Conservation (phyloP, 2,329 filamentous ascomycete genomes). For the Dactylellina parvicollis region DNA sequence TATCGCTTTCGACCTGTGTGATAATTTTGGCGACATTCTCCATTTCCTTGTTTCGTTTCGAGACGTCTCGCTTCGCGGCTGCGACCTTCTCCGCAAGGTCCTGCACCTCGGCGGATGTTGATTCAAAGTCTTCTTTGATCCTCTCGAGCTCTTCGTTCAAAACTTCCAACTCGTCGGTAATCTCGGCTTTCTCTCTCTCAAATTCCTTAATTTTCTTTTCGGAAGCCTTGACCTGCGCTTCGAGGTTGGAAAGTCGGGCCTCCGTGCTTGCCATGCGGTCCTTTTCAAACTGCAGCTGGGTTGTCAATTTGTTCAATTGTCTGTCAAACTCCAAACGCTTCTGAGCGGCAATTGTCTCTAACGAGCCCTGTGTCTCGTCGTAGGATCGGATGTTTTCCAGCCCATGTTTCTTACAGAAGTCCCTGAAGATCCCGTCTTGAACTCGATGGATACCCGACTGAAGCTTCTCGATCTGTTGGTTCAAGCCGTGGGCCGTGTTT, state of each 20-base stretch:
- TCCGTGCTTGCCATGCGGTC: constrained; percentile 73
- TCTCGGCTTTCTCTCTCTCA: constrained; percentile 75
- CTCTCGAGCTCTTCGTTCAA: constrained; percentile 80
- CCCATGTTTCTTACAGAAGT: constrained; percentile 85
- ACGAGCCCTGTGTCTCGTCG: constrained; percentile 87
- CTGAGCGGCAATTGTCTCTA: constrained; percentile 88
- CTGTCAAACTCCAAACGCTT: constrained; percentile 87
- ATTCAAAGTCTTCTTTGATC: constrained; percentile 76
- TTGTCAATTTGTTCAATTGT: constrained; percentile 73
- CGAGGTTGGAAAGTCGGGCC: constrained; percentile 72
- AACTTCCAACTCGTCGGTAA: constrained; percentile 77
- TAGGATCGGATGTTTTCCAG: constrained; percentile 92
- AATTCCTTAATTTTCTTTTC: constrained; percentile 76
- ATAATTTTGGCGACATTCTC: constrained; percentile 80
- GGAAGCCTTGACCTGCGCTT: constrained; percentile 73
- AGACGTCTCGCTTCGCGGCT: constrained; percentile 80
- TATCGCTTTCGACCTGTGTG: constrained; percentile 79
- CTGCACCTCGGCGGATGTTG: constrained; percentile 73
- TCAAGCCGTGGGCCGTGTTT: constrained; percentile 72
- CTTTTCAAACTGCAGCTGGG: constrained; percentile 71
- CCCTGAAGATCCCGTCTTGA: constrained; percentile 85
- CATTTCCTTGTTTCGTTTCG: constrained; percentile 84
- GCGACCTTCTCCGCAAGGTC: constrained; percentile 78
- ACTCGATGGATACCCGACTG: constrained; percentile 77
- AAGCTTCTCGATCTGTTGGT: constrained; percentile 67